Base-by-base conservation (phyloP, 306 rosid species). In the Senna tora region DNA sequence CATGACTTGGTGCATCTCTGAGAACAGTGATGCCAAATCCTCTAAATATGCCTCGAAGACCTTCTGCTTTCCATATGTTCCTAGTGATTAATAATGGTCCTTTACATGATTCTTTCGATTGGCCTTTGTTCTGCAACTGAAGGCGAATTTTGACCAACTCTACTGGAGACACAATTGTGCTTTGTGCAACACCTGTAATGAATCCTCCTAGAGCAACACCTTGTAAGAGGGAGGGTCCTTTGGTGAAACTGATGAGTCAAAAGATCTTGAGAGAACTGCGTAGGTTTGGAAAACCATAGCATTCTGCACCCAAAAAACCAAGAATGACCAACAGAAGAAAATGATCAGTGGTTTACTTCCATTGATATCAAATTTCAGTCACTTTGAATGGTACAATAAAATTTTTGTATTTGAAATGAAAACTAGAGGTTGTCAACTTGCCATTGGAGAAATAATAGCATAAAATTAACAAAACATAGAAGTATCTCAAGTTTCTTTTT, bases 211-310 rank as follows among this genome's bases (percentile, higher is more conserved):
- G 72, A 63, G 87, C 88, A 43, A 90, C 96, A 6, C 82, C 77
- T 71, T 82, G 69, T 81, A 77, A 6, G 95, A 80, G 34, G 96
- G 91, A 69, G 95, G 96, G n/a, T 79, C 94, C 0, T 70, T 74
- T 6, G 65, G 0, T 8, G 89, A 84, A 36, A 39, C 32, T 0
- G 83, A 69, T 0, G 85, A 7, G 78, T 85, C 82, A 33, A 83
- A 78, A 28, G 83, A 79, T 28, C 86, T 84, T 1, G 94, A 87
- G 16, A 89, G 84, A 15, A 84, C 55, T 8, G 92, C 85, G 41
- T 89, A 90, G 50, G 70, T 84, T 81, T 93, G 98, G 74, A 93
- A 93, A 51, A 80, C 91, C 82, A 85, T 79, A 2, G 98, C 94
- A 56, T 91, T 93, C 97, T 93, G 88, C 77, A 81, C 20, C 0